A percentile compares a stretch with the other conserved stretches of the same genome.
phyloP scores from a whole-genome alignment of 2,329 filamentous ascomycete species.

The Fusarium torulosum region DNA sequence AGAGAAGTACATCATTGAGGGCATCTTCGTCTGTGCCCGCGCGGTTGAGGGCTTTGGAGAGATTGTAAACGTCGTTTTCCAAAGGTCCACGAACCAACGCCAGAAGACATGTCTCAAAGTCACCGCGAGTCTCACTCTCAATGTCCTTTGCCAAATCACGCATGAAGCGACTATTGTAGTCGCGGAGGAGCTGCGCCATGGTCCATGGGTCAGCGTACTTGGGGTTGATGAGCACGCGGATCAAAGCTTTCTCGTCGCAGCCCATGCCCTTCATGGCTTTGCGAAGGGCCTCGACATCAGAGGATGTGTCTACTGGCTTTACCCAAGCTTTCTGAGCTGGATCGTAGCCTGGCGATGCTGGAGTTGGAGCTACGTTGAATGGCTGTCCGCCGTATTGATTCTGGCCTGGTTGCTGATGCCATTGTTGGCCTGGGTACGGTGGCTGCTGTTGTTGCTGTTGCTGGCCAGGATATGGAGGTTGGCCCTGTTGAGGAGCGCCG shows the following conservation, averaged over 20 bases:
- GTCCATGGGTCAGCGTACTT: conserved; percentile 53
- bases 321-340: conserved; percentile 42
- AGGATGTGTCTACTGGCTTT: conserved; percentile 48
- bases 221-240: conserved; percentile 47
- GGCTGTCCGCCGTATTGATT: conserved; percentile 15
- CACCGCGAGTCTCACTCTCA: conserved; percentile 51
- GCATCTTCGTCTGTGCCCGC: conserved; percentile 53
- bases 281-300: conserved; percentile 49
- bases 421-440: conserved; percentile 34
- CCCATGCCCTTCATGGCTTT: conserved; percentile 55
- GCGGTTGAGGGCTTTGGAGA: conserved; percentile 50
- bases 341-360: conserved; percentile 51
- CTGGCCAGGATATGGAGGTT: conserved; percentile 20
- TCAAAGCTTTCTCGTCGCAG: conserved; percentile 51
- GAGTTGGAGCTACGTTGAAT: conserved; percentile 38
- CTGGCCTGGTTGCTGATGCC: conserved; percentile 38
- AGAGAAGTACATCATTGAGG: conserved; percentile 52
- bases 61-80: conserved; percentile 49
- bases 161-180: conserved; percentile 53
- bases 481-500: conserved; percentile 25
- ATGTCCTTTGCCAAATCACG: conserved; percentile 53
- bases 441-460: conserved; percentile 14
- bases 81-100: conserved; percentile 51
- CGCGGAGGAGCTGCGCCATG: conserved; percentile 50
- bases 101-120: conserved; percentile 49